Conservation (phyloP, 768 basidiomycete genomes). For the Leccinum boreale region DNA sequence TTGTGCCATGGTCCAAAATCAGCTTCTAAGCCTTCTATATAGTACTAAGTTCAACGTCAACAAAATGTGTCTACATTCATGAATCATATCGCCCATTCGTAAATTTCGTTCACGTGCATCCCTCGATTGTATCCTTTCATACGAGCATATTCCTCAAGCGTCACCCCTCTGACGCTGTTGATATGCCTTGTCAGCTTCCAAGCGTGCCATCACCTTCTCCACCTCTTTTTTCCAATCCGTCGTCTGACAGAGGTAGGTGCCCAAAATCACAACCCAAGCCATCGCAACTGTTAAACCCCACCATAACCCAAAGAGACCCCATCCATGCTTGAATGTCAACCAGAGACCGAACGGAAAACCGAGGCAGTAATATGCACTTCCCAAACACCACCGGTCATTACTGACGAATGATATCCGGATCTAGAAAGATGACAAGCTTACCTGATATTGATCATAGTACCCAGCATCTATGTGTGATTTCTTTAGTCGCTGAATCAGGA, state of each 20-base stretch:
- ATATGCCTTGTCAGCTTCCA: slow-evolving; percentile 44
- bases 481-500: background rate
- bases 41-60: background rate
- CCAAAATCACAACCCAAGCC: slow-evolving; percentile 13
- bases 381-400: background rate
- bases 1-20: background rate
- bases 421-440: slow-evolving; percentile 19
- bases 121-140: background rate
- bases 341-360: slow-evolving; percentile 81
- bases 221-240: slow-evolving; percentile 75
- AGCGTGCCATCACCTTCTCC: slow-evolving; percentile 50
- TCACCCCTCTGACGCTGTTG: background rate
- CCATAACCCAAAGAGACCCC: slow-evolving; percentile 79
- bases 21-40: background rate
- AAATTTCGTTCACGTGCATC: background rate
- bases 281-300: slow-evolving; percentile 64
- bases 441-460: slow-evolving; percentile 79
- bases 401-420: background rate
- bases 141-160: background rate
- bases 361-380: slow-evolving; percentile 70
- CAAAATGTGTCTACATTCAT: background rate
- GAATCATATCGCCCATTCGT: background rate
- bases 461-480: slow-evolving; percentile 48
- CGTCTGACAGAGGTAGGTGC: slow-evolving; percentile 43
- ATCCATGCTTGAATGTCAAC: slow-evolving; percentile 60